Base-by-base conservation (phyloP, 306 rosid species). In the Prunus kanzakura region DNA sequence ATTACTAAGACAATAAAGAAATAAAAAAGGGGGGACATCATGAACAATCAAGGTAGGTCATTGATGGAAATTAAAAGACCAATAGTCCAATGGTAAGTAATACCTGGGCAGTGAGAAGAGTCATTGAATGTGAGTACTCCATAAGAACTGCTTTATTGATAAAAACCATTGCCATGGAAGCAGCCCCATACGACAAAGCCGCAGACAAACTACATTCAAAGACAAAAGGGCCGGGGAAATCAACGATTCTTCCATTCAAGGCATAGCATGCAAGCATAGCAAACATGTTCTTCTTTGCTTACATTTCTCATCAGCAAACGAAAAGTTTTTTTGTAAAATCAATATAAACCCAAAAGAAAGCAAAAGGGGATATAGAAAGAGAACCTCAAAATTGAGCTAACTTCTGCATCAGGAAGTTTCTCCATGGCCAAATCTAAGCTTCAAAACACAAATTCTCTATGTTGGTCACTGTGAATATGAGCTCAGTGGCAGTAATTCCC, bases 161-260 rank as follows among this genome's bases (percentile, higher is more conserved):
- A 69, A 96, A 96, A 78, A 96, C 97, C 99, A 96, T 92, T 13
- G 93, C 91, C 99, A 96, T 96, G 14, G 99, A 96, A 50, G 98
- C 84, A 76, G 86, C 61, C 80, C 99, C 99, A 87, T 95, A 92
- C 0, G 97, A 91, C 67, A 91, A 77, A 4, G 99, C 98, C 9
- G 99, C 92, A 29, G 82, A 81, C 81, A 96, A 89, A 83, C 98
- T 92, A 83, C 51, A 78, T 12, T 50, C 62, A 76, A 75, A 54
- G 76, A 67, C 74, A 47, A 41, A 2, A 82, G 20, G 73, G 57
- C 58, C 7, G 29, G 80, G 54, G 74, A 32, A 74, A 73, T 16
- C 11, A 27, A 63, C 22, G 19, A 56, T 25, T 46, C 22, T 25
- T 12, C 4, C 64, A 22, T 20, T n/a, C 41, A 64, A 47, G 13